phyloP scores from a whole-genome alignment of 1,284 basidiomycete genomes.

The Pterulicium gracile region DNA sequence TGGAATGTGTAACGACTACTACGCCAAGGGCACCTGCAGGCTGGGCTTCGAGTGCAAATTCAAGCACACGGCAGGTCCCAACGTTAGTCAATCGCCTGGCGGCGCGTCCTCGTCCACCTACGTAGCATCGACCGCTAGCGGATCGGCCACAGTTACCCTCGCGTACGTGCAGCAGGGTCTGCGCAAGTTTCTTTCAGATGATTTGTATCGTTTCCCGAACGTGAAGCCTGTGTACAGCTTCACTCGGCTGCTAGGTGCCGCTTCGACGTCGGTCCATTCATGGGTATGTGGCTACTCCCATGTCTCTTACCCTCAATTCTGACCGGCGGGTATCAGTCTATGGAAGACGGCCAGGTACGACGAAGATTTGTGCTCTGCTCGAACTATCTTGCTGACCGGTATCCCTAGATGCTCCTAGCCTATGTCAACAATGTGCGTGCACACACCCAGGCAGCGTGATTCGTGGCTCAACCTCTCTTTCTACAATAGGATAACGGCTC shows the following conservation, averaged over 20 bases:
- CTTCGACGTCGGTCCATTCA: slow-evolving; percentile 30
- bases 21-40: slow-evolving; percentile 38
- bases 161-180: slow-evolving; percentile 39
- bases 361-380: neutral
- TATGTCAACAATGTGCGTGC: neutral
- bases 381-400: slow-evolving; percentile 3
- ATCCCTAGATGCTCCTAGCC: neutral
- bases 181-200: slow-evolving; percentile 31
- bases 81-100: slow-evolving; percentile 18
- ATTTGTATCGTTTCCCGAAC: slow-evolving; percentile 28
- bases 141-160: slow-evolving; percentile 24
- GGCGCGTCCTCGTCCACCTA: slow-evolving; percentile 13
- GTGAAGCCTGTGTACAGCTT: slow-evolving; percentile 37
- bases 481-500: slow-evolving; percentile 36
- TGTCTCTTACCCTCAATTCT: neutral
- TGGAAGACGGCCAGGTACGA: slow-evolving; percentile 42
- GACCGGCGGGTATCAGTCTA: slow-evolving; percentile 23
- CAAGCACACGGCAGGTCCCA: slow-evolving; percentile 24
- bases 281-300: slow-evolving; percentile 51
- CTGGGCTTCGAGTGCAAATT: slow-evolving; percentile 37
- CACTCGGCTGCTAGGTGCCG: slow-evolving; percentile 32
- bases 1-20: slow-evolving; percentile 40
- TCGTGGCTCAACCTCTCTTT: neutral
- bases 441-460: slow-evolving; percentile 2
- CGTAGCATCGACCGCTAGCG: neutral